Conservation (phyloP, 2,329 filamentous ascomycete genomes). For the Cladobotryum protrusum region DNA sequence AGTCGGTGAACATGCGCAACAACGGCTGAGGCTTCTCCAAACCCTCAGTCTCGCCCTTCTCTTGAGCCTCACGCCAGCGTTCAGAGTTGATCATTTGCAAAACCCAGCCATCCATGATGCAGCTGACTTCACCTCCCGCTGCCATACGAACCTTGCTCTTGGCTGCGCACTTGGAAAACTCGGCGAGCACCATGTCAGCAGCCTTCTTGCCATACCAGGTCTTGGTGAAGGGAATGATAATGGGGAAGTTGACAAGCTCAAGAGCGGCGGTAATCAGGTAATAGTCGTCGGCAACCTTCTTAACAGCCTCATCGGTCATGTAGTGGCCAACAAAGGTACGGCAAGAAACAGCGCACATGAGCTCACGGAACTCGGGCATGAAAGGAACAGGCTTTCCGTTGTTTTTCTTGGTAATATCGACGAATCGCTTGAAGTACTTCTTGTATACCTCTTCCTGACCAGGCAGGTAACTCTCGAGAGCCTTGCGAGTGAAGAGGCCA, state of each 20-base stretch:
- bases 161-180: slow-evolving; percentile 85
- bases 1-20: slow-evolving; percentile 81
- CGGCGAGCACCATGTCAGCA: slow-evolving; percentile 81
- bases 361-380: slow-evolving; percentile 87
- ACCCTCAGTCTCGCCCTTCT: slow-evolving; percentile 60
- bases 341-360: slow-evolving; percentile 92
- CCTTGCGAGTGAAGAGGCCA: slow-evolving; percentile 84
- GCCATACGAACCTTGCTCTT: slow-evolving; percentile 92
- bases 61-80: slow-evolving; percentile 71
- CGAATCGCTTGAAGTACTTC: slow-evolving; percentile 73
- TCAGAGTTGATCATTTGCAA: slow-evolving; percentile 81
- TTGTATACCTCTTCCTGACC: slow-evolving; percentile 90
- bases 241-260: slow-evolving; percentile 96
- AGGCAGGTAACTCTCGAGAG: slow-evolving; percentile 81
- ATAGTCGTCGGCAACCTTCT: slow-evolving; percentile 94
- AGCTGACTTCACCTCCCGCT: slow-evolving; percentile 76
- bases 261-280: slow-evolving; percentile 93
- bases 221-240: slow-evolving; percentile 91
- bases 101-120: slow-evolving; percentile 95
- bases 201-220: slow-evolving; percentile 97
- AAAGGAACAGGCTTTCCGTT: slow-evolving; percentile 72
- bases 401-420: slow-evolving; percentile 66
- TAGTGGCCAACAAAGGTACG: slow-evolving; percentile 97
- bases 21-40: slow-evolving; percentile 76
- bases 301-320: slow-evolving; percentile 81